Conservation (phyloP, 441 rosid genomes). For the Erysimum cheiri region DNA sequence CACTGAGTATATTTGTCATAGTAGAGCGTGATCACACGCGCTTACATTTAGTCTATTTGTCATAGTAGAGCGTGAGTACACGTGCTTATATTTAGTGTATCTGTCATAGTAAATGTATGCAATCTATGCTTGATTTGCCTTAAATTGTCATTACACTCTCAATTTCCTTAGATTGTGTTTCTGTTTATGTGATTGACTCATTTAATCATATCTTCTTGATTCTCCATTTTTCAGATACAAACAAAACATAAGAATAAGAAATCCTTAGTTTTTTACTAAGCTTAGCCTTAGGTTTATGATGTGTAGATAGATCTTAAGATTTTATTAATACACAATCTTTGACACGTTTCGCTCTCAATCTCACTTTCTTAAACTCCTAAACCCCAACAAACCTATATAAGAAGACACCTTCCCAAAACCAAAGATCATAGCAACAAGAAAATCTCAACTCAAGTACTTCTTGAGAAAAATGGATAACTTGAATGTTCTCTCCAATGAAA, state of each 20-base stretch:
- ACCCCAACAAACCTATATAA: conserved; percentile 9
- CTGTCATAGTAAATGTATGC: not conserved
- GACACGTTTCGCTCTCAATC: conserved; percentile 30
- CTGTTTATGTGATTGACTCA: not conserved
- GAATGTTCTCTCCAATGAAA: not conserved
- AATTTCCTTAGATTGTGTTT: conserved; percentile 12
- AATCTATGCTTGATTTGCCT: not conserved
- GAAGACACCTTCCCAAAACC: conserved; percentile 36
- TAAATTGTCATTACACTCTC: not conserved
- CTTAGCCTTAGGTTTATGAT: conserved; percentile 9
- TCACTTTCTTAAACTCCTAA: conserved; percentile 4
- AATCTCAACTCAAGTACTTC: conserved; percentile 36
- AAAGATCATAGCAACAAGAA: conserved; percentile 32
- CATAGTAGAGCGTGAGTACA: not conserved
- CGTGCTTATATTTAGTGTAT: not conserved
- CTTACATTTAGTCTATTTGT: not conserved
- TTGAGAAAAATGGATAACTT: conserved; percentile 30
- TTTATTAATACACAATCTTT: not conserved
- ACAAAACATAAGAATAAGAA: conserved; percentile 11
- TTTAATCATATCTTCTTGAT: not conserved
- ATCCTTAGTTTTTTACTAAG: conserved; percentile 25
- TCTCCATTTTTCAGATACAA: conserved; percentile 18
- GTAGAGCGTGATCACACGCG: not conserved
- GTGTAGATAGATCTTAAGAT: conserved; percentile 12
- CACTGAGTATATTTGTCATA: not conserved